Evolutionary conservation across 192 early-diverging fungal species (phyloP), one percentile per base, ranked within the genome.

Genomic region (Pilobolus umbonatus): DNA sequence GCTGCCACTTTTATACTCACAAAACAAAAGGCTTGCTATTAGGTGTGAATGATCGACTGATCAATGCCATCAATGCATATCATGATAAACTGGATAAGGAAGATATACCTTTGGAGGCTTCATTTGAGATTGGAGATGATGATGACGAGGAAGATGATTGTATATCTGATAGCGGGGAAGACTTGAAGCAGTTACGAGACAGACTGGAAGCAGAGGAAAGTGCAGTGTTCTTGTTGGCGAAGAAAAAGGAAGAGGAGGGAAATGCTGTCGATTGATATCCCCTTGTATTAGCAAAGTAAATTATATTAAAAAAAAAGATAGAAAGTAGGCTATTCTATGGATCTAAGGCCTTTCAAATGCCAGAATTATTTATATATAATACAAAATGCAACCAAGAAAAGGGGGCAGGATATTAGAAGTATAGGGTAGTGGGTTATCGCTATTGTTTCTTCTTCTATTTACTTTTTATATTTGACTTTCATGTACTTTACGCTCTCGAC

Each of bases 201-300:
- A 58, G 61, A 28, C 57, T 50, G 7, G 69, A 71, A 57, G 57
- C 49, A 24, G 63, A 71, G 53, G 69, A 71, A 55, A 59, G 58
- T 25, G 58, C 35, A 24, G 62, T 59, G 10, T 56, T 71, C 24
- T 60, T 61, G 32, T 52, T 56, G 19, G 69, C 69, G 3, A 67
- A 61, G 25, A 38, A 67, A 34, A 45, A 15, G 1, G 43, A 56
- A 14, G 19, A 56, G 14, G 48, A 50, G 6, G 39, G 19, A 42
- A 5, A 5, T 42, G 0, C 39, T 42, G 14, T 42, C 5, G 39
- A n/a, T n/a, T n/a, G n/a, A n/a, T n/a, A n/a, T n/a, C n/a, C n/a
- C n/a, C n/a, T n/a, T n/a, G n/a, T n/a, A n/a, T n/a, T n/a, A n/a
- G n/a, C n/a, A n/a, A n/a, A n/a, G n/a, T n/a, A n/a, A n/a, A n/a